Percentiles rank a stretch among this genome's conserved stretches.
Conservation (phyloP, 1,284 basidiomycete species). For the Pseudozyma sp. region DNA sequence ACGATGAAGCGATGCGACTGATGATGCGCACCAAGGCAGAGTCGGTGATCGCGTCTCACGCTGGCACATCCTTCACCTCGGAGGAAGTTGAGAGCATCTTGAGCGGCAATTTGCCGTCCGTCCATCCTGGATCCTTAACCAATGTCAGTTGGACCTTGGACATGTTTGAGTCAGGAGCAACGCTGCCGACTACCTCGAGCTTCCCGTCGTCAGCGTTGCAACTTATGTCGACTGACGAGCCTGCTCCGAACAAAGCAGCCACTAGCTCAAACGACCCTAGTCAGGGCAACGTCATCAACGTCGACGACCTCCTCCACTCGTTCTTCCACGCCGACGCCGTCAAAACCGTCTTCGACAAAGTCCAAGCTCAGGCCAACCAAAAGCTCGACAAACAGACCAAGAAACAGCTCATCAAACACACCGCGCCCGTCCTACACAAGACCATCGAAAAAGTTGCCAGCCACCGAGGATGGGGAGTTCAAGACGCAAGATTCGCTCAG, state of each 20-base stretch:
- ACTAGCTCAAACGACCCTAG: constrained; percentile 5
- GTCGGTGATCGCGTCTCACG: constrained; percentile 21
- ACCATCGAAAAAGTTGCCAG: constrained; percentile 37
- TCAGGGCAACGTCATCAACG: constrained; percentile 16
- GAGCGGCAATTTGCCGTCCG: constrained; percentile 7
- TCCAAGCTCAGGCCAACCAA: constrained; percentile 6
- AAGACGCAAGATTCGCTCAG: constrained; percentile 28
- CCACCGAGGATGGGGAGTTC: constrained; percentile 36
- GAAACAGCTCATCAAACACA: constrained; percentile 38
- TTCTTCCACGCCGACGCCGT: constrained; percentile 42
- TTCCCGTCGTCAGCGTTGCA: not conserved
- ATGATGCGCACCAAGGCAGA: constrained; percentile 31
- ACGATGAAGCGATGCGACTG: constrained; percentile 26
- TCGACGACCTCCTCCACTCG: constrained; percentile 32
- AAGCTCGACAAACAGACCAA: constrained; percentile 21
- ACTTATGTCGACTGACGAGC: not conserved
- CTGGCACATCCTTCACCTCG: constrained; percentile 5
- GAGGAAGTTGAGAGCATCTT: constrained; percentile 26
- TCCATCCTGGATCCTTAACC: constrained; percentile 19
- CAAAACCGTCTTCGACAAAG: constrained; percentile 13
- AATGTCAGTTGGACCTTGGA: constrained; percentile 35
- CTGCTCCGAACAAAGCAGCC: not conserved
- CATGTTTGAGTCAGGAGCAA: constrained; percentile 19
- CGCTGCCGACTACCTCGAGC: constrained; percentile 14
- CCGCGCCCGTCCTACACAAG: constrained; percentile 33